Percentiles rank a stretch among this genome's conserved stretches.
Evolutionary conservation across 306 rosid species (phyloP).

Genomic region (Heteromeles arbutifolia): DNA sequence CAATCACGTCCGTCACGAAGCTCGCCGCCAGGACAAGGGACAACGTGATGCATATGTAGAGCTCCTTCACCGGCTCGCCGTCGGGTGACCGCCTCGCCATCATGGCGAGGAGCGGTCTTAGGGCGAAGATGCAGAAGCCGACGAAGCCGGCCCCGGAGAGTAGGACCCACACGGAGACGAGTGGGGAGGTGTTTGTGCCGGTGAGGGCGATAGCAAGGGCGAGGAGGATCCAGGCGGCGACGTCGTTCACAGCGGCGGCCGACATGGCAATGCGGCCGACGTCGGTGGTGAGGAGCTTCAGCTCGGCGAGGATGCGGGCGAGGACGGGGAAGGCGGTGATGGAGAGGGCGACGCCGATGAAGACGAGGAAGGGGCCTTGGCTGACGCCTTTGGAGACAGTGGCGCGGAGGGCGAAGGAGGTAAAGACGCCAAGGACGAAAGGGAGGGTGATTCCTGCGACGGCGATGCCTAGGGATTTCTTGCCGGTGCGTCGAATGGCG

Average conservation of each 20-base stretch:
- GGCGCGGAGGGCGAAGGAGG: constrained; percentile 41
- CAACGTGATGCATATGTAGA: constrained; percentile 50
- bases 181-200: constrained; percentile 36
- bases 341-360: constrained; percentile 74
- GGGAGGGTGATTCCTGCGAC: constrained; percentile 50
- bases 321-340: constrained; percentile 74
- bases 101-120: constrained; percentile 31
- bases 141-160: constrained; percentile 38
- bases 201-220: constrained; percentile 70
- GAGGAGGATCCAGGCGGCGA: constrained; percentile 69
- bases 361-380: constrained; percentile 43
- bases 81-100: constrained; percentile 51
- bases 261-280: constrained; percentile 71
- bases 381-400: constrained; percentile 41
- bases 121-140: constrained; percentile 19
- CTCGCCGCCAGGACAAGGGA: constrained; percentile 52
- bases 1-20: constrained; percentile 55
- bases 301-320: constrained; percentile 72
- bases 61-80: constrained; percentile 73
- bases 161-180: constrained; percentile 53
- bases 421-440: constrained; percentile 59
- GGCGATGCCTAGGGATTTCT: constrained; percentile 45
- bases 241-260: constrained; percentile 67
- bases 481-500: constrained; percentile 42
- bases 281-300: constrained; percentile 66